These are phyloP conservation scores for Hypocreales sp. DNA, from an alignment of 2,329 filamentous ascomycete species.

Conservation along the genomic window DNA sequence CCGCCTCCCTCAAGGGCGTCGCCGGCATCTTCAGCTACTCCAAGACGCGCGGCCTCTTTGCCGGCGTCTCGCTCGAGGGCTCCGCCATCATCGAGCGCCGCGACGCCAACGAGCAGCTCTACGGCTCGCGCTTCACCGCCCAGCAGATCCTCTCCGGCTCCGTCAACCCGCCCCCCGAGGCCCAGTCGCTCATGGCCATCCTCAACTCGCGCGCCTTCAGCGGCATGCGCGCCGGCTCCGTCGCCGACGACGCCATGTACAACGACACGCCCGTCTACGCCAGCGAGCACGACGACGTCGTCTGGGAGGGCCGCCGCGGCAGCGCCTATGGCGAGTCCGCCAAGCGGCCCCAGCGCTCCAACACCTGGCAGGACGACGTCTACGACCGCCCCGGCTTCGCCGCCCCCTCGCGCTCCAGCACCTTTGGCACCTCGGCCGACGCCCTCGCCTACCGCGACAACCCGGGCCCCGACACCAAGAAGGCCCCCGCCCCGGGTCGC, in stretches of 20 bases:
- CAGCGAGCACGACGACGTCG: conserved; percentile 63
- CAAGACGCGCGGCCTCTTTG: conserved; percentile 95
- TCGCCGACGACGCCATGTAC: conserved; percentile 57
- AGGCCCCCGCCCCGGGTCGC: conserved; percentile 51
- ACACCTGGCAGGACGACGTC: conserved; percentile 61
- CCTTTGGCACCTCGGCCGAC: conserved; percentile 25
- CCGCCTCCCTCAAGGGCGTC: conserved; percentile 76
- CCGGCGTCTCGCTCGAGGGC: conserved; percentile 86
- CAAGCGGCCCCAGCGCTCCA: conserved; percentile 27
- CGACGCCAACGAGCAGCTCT: conserved; percentile 95
- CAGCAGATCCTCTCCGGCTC: conserved; percentile 65
- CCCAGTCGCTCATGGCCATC: conserved; percentile 70
- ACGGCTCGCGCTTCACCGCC: conserved; percentile 69
- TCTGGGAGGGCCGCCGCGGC: conserved; percentile 65
- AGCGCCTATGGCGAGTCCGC: conserved; percentile 11
- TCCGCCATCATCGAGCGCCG: conserved; percentile 85
- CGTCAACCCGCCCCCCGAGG: conserved; percentile 63
- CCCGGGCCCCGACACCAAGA: conserved; percentile 18
- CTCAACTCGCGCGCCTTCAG: conserved; percentile 76
- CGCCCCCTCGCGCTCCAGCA: conserved; percentile 33
- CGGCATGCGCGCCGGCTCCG: conserved; percentile 34
- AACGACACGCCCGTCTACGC: conserved; percentile 90
- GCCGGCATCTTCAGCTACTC: conserved; percentile 93
- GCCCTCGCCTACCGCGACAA: conserved; percentile 39
- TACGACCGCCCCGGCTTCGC: conserved; percentile 45